phyloP scores from a whole-genome alignment of 352 stramenopile genomes.

The Phytophthora multivora region DNA sequence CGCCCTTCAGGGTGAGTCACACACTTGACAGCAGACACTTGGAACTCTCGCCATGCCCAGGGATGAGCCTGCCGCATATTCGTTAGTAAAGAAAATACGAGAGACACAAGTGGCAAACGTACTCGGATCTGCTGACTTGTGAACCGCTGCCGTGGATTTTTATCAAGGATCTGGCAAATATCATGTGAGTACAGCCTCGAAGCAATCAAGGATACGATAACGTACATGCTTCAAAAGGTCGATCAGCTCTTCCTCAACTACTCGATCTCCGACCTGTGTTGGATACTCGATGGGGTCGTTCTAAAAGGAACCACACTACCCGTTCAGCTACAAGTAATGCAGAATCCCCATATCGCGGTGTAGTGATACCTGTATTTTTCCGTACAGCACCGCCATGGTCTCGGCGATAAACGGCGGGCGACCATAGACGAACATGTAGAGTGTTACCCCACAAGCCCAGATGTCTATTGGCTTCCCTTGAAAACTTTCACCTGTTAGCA shows the following conservation, averaged over 20 bases:
- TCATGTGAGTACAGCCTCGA: background rate
- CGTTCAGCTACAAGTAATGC: too few species aligned
- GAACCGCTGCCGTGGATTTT: constrained; percentile 61
- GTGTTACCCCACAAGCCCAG: constrained; percentile 95
- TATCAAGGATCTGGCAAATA: constrained; percentile 69
- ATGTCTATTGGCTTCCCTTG: constrained; percentile 89
- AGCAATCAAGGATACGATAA: background rate
- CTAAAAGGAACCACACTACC: constrained; percentile 10
- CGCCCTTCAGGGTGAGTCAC: constrained; percentile 57
- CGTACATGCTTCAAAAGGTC: constrained; percentile 68
- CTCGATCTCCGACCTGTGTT: constrained; percentile 42
- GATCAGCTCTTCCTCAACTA: constrained; percentile 63
- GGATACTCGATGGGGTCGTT: constrained; percentile 72
- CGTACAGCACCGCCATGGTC: constrained; percentile 92
- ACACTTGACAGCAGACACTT: constrained; percentile 72
- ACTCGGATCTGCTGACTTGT: constrained; percentile 78
- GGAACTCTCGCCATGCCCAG: constrained; percentile 79
- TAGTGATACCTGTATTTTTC: constrained; percentile 78
- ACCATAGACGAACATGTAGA: constrained; percentile 97
- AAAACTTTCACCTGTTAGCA: constrained; percentile 81
- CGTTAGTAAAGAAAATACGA: background rate
- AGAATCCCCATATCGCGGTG: background rate
- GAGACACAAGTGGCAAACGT: constrained; percentile 2
- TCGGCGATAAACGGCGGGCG: constrained; percentile 93
- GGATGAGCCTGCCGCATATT: constrained; percentile 46